Conservation (phyloP, 1,284 basidiomycete species). For the Rhodotorula sp. region DNA sequence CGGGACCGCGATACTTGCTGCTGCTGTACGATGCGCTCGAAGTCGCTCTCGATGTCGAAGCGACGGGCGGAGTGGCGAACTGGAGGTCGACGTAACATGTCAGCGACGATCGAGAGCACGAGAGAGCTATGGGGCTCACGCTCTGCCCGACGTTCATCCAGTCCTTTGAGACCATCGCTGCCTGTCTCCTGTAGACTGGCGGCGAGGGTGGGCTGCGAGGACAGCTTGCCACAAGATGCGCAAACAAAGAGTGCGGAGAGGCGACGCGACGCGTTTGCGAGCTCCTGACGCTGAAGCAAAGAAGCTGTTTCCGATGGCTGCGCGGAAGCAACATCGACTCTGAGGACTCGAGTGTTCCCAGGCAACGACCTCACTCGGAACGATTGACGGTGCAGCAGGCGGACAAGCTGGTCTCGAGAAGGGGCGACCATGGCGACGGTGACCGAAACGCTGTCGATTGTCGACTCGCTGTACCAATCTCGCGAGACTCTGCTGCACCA, state of each 20-base stretch:
- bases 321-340: background rate
- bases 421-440: background rate
- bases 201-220: background rate
- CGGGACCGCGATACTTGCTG: background rate
- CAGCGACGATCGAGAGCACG: background rate
- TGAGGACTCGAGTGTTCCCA: background rate
- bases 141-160: background rate
- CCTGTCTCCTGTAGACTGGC: background rate
- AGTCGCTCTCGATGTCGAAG: background rate
- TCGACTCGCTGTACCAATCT: slow-evolving; percentile 21
- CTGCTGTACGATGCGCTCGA: background rate
- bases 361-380: background rate
- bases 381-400: background rate
- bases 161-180: background rate
- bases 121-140: background rate
- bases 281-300: no score
- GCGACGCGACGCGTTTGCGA: no score
- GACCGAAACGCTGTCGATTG: slow-evolving; percentile 15
- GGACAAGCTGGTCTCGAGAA: no score
- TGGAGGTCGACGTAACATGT: background rate
- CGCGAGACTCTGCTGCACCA: slow-evolving; percentile 15
- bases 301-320: background rate
- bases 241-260: no score
- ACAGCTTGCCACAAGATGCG: background rate
- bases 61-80: background rate